Percentiles rank a stretch among this genome's conserved stretches.
These are phyloP conservation scores for Stephania japonica DNA, from an alignment of 164 flowering plant genomes.

Conservation along the genomic window DNA sequence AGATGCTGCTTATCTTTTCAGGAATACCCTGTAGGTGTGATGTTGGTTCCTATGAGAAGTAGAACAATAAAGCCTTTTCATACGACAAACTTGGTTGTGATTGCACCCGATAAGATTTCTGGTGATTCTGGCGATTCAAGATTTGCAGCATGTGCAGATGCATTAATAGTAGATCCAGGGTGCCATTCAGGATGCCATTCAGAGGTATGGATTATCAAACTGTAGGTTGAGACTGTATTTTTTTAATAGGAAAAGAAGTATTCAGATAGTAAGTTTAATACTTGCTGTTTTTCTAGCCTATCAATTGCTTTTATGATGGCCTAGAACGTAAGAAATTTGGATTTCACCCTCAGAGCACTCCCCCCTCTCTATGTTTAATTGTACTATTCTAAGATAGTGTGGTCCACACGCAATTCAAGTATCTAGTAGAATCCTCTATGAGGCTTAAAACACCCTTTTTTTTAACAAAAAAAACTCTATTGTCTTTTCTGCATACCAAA, in stretches of 20 bases:
- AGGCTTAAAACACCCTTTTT: too few species aligned
- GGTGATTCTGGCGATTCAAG: slow-evolving; percentile 16
- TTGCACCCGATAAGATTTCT: slow-evolving; percentile 47
- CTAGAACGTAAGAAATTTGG: too few species aligned
- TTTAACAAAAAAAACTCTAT: too few species aligned
- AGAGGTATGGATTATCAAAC: slow-evolving; percentile 41
- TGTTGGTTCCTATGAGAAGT: slow-evolving; percentile 73
- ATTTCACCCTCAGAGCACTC: too few species aligned
- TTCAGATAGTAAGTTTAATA: slow-evolving; percentile 8
- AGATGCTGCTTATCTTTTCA: slow-evolving; percentile 22
- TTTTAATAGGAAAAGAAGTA: too few species aligned
- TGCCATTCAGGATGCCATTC: slow-evolving; percentile 48
- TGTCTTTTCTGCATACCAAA: too few species aligned
- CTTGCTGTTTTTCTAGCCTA: background rate
- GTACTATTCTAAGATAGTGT: too few species aligned
- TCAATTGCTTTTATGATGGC: too few species aligned
- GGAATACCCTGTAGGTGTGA: slow-evolving; percentile 94
- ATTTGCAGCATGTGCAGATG: slow-evolving; percentile 65
- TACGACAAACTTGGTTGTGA: slow-evolving; percentile 82
- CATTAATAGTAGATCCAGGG: slow-evolving; percentile 89
- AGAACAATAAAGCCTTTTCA: slow-evolving; percentile 70
- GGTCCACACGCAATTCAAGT: too few species aligned
- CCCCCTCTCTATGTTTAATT: too few species aligned
- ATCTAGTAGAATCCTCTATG: too few species aligned
- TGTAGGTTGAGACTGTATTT: background rate